Evolutionary conservation across 1,139 yeast species (phyloP).

Genomic region (Blastobotrys raffinosifermentans): DNA sequence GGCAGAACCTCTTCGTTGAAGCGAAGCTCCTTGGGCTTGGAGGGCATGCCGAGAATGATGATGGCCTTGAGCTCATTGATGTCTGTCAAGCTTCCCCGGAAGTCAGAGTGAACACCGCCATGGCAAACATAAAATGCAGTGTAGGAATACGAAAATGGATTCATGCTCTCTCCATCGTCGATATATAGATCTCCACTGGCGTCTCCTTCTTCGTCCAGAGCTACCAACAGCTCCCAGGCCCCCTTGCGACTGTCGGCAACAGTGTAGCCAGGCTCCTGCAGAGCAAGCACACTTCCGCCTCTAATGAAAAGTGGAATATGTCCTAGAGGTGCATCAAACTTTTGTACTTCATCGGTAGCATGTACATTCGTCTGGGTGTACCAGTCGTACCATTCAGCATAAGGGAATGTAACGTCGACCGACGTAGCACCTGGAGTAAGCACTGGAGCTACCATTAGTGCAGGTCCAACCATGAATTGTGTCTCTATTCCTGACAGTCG

Average conservation of each 20-base stretch:
- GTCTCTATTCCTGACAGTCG: conserved; percentile 10
- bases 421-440: conserved; percentile 15
- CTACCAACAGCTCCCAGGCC: conserved; percentile 32
- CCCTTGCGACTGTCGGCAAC: conserved; percentile 31
- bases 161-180: conserved; percentile 31
- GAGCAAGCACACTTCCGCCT: conserved; percentile 17
- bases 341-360: conserved; percentile 23
- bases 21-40: not conserved
- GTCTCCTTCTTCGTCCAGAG: conserved; percentile 22
- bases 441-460: conserved; percentile 19
- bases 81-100: not conserved
- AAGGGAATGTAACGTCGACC: conserved; percentile 31
- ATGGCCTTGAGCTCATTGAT: not conserved
- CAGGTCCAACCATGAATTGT: conserved; percentile 19
- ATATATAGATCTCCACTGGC: conserved; percentile 18
- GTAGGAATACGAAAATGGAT: not conserved
- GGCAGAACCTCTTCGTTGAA: not conserved
- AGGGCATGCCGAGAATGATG: not conserved
- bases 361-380: conserved; percentile 28
- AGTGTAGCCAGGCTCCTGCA: conserved; percentile 35
- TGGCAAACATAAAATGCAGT: not conserved
- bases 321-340: conserved; percentile 18
- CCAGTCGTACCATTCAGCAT: conserved; percentile 35
- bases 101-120: not conserved
- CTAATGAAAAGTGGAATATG: conserved; percentile 19